These are phyloP conservation scores for Saccharomycopsis olivae DNA, from an alignment of 805 yeast genomes.

Conservation along the genomic window DNA sequence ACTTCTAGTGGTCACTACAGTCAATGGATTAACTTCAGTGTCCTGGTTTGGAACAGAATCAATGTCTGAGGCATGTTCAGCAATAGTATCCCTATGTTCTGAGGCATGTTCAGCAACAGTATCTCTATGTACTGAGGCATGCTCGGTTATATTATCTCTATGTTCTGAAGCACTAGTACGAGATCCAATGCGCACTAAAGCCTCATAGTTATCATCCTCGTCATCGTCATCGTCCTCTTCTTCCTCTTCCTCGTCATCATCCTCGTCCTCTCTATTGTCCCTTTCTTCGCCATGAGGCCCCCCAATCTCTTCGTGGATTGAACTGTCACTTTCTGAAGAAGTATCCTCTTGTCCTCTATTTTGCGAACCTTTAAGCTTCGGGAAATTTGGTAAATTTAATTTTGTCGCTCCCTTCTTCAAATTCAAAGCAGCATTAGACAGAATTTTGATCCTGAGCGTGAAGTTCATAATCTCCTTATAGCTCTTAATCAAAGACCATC, in stretches of 20 bases:
- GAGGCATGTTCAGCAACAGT: no score
- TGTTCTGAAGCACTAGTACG: neutral
- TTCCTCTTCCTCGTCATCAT: neutral
- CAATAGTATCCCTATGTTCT: no score
- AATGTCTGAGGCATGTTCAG: no score
- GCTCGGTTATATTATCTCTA: no score
- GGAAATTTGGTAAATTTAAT: slow-evolving; percentile 14
- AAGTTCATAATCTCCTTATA: slow-evolving; percentile 54
- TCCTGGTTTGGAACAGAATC: no score
- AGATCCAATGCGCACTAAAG: neutral
- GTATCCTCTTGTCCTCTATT: neutral
- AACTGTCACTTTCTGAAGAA: slow-evolving; percentile 5
- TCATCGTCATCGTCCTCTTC: slow-evolving; percentile 1
- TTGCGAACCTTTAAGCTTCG: slow-evolving; percentile 9
- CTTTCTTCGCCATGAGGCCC: no score
- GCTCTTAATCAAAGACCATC: slow-evolving; percentile 71
- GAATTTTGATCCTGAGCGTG: slow-evolving; percentile 5
- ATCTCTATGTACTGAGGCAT: no score
- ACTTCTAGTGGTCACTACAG: slow-evolving; percentile 1
- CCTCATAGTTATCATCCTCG: neutral
- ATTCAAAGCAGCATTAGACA: slow-evolving; percentile 5
- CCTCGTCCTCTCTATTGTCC: neutral
- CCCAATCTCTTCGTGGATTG: neutral
- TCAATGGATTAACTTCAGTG: neutral
- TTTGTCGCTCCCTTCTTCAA: slow-evolving; percentile 5